These are phyloP conservation scores for Heimioporus sp. DNA, from an alignment of 768 basidiomycete genomes.

Conservation along the genomic window DNA sequence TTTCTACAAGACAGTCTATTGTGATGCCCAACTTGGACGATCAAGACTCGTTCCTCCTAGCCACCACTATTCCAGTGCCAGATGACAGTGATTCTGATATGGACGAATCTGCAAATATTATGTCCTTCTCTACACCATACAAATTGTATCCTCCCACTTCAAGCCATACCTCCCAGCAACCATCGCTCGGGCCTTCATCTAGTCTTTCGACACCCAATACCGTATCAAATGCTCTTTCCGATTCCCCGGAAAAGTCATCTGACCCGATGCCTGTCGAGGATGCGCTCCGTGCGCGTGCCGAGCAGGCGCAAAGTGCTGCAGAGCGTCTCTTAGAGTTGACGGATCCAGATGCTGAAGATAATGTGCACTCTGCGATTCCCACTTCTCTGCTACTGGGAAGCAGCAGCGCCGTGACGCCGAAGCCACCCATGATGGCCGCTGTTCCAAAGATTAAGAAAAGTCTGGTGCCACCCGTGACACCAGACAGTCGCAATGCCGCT, in stretches of 20 bases:
- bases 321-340: constrained; percentile 84
- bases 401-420: constrained; percentile 36
- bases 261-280: constrained; percentile 68
- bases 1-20: constrained; percentile 44
- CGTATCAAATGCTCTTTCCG: constrained; percentile 61
- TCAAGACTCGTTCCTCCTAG: constrained; percentile 68
- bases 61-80: constrained; percentile 73
- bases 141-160: constrained; percentile 44
- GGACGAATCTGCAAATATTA: constrained; percentile 52
- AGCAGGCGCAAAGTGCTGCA: constrained; percentile 92
- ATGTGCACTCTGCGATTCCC: constrained; percentile 53
- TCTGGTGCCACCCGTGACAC: constrained; percentile 55
- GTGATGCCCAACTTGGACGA: constrained; percentile 39
- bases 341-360: constrained; percentile 67
- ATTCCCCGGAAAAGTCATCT: constrained; percentile 45
- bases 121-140: constrained; percentile 73
- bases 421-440: constrained; percentile 34
- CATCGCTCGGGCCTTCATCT: constrained; percentile 56
- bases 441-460: constrained; percentile 33
- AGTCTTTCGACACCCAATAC: constrained; percentile 45
- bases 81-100: constrained; percentile 71
- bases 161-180: constrained; percentile 39
- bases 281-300: constrained; percentile 80
- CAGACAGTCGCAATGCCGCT: constrained; percentile 52
- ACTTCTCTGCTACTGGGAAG: constrained; percentile 50